These are phyloP conservation scores for Exutisphaerella laricina DNA, from an alignment of 2,329 filamentous ascomycete species.

Conservation along the genomic window DNA sequence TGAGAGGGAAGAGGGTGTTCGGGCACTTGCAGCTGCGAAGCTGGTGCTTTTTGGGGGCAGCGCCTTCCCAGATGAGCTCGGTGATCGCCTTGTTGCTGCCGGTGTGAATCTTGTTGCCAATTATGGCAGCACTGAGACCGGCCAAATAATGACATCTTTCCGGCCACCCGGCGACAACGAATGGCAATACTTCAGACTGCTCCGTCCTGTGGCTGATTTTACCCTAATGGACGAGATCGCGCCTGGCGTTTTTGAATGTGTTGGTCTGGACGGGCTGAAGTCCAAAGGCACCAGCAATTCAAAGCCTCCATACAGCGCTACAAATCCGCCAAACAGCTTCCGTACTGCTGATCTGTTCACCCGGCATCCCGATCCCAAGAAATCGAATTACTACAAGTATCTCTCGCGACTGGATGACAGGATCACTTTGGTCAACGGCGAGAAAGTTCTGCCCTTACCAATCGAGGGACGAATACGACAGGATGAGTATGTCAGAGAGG, in stretches of 20 bases:
- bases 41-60: conserved; percentile 32
- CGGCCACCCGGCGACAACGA: conserved; percentile 49
- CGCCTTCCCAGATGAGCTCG: conserved; percentile 33
- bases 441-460: conserved; percentile 46
- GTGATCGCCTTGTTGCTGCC: conserved; percentile 29
- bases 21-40: conserved; percentile 24
- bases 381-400: conserved; percentile 44
- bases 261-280: conserved; percentile 34
- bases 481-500: conserved; percentile 50
- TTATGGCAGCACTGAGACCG: conserved; percentile 52
- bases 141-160: conserved; percentile 57
- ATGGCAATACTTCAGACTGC: conserved; percentile 54
- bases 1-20: conserved; percentile 50
- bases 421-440: conserved; percentile 45
- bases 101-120: conserved; percentile 34
- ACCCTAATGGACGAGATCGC: conserved; percentile 34
- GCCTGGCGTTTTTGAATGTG: conserved; percentile 39
- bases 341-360: conserved; percentile 48
- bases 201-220: conserved; percentile 27
- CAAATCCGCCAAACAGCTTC: conserved; percentile 42
- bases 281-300: conserved; percentile 40
- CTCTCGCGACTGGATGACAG: conserved; percentile 44
- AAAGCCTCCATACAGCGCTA: conserved; percentile 29
- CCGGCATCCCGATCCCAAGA: conserved; percentile 36
- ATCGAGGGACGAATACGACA: conserved; percentile 53